A percentile compares a stretch with the other conserved stretches of the same genome.
Conservation (phyloP, 192 early-diverging fungal species). For the Physocladia obscura region DNA sequence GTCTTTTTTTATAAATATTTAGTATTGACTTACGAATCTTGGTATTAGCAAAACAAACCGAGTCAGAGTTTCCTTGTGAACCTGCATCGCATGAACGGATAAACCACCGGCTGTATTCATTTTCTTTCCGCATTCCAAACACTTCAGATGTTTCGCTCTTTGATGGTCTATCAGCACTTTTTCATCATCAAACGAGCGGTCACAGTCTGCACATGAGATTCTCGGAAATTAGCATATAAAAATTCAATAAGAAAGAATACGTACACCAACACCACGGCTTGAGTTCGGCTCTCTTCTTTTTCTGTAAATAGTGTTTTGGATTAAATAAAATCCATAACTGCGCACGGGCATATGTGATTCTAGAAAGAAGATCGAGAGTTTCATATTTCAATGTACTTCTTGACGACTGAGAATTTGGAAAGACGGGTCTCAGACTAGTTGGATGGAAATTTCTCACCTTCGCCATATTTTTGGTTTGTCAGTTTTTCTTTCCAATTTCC, state of each 20-base stretch:
- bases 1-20: conserved; percentile 43
- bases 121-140: conserved; percentile 77
- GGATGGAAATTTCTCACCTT: too few species aligned
- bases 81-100: conserved; percentile 85
- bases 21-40: not conserved
- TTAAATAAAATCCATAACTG: too few species aligned
- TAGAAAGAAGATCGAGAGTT: too few species aligned
- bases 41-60: conserved; percentile 47
- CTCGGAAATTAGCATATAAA: conserved; percentile 52
- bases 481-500: too few species aligned
- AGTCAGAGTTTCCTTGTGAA: conserved; percentile 85
- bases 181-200: conserved; percentile 93
- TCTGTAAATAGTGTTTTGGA: too few species aligned
- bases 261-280: conserved; percentile 52
- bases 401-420: too few species aligned
- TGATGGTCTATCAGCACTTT: conserved; percentile 92
- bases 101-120: conserved; percentile 88
- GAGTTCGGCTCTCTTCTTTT: conserved; percentile 40
- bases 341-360: too few species aligned
- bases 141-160: conserved; percentile 93
- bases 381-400: too few species aligned
- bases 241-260: not conserved
- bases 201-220: too few species aligned
- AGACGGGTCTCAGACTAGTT: too few species aligned
- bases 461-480: too few species aligned